Base-by-base conservation (phyloP, 352 stramenopile species). In the Phytophthora idaei region DNA sequence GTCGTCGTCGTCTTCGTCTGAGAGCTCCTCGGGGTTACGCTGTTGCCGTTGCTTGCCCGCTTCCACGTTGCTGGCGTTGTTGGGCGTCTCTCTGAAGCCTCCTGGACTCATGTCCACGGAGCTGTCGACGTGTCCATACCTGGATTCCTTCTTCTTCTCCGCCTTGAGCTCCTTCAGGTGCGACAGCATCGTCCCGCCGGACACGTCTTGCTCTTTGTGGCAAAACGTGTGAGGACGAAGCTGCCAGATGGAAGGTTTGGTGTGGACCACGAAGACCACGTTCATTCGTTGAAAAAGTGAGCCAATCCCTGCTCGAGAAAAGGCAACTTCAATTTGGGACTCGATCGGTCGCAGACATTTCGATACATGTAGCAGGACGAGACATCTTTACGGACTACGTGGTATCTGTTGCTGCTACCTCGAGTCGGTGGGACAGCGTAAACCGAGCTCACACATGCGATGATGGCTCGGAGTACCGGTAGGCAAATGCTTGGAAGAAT, bases 151-250 rank as follows among this genome's bases (percentile, higher is more conserved):
- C 56, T 56, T 71, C 45, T 76, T 81, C 29, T 87, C 80, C 32
- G 74, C 68, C 72, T 87, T 81, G 71, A 83, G 80, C 67, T 80
- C 72, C 72, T 80, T 80, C 54, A 80, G 61, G 44, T 80, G 72
- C 60, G 69, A 65, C 48, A 80, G 60, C 68, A 77, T 79, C 44
- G 57, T 50, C 21, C 34, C 5, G 51, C 34, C 11, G 12, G 39
- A 36, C 54, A 50, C 66, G 44, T 61, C 53, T 62, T 55, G 27
- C 49, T 15, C 41, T 21, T 29, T 52, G 53, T 50, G 36, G 41
- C 32, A 15, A 51, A 57, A 5, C 0, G 21, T 29, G 14, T 50
- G 31, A 60, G 49, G 37, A 67, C 34, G 45, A 48, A 27, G 59
- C n/a, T 28, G 37, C 5, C 31, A 32, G 6, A 57, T 21, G 11